phyloP scores from a whole-genome alignment of 2,329 filamentous ascomycete species.

The Ceratocystis papillata region DNA sequence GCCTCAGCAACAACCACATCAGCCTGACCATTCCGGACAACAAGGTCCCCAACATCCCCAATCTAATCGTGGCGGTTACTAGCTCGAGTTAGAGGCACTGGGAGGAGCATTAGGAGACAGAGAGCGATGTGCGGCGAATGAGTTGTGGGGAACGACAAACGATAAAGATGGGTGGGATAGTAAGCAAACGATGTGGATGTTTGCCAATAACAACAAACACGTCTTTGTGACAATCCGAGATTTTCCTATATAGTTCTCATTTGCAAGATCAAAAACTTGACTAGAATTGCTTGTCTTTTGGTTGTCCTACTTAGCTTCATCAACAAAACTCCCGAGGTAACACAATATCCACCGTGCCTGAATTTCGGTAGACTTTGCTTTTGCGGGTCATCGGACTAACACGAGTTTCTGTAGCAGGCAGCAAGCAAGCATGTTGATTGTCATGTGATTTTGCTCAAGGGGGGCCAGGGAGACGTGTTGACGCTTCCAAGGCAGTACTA shows the following conservation, averaged over 20 bases:
- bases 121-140: not conserved
- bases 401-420: too few species aligned
- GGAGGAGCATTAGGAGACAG: not conserved
- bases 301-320: constrained; percentile 1
- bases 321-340: constrained; percentile 6
- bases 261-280: not conserved
- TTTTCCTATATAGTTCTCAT: not conserved
- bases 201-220: not conserved
- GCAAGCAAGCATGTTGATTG: not conserved
- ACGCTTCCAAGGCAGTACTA: too few species aligned
- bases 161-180: not conserved
- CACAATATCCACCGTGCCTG: not conserved
- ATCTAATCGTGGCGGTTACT: constrained; percentile 36
- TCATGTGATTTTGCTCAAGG: constrained; percentile 14
- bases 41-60: constrained; percentile 7
- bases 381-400: constrained; percentile 17
- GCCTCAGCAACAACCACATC: constrained; percentile 33
- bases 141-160: not conserved
- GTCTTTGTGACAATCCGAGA: not conserved
- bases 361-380: not conserved
- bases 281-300: not conserved
- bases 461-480: not conserved
- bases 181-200: not conserved
- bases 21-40: constrained; percentile 27
- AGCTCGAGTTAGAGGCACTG: constrained; percentile 24